Conservation (phyloP, 129 eudicot species). For the Arctium minus region DNA sequence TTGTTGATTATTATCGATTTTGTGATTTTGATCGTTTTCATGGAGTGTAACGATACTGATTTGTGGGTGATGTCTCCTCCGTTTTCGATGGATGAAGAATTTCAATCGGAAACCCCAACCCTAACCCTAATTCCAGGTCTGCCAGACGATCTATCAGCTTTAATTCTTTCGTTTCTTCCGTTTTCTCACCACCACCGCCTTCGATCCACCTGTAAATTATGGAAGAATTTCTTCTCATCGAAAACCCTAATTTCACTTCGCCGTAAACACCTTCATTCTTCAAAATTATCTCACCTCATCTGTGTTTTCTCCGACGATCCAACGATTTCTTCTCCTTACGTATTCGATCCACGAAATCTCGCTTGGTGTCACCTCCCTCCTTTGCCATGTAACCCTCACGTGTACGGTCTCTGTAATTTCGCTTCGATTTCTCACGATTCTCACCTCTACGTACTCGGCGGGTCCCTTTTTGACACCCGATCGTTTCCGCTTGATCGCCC, state of each 20-base stretch:
- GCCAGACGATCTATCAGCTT: slow-evolving; percentile 68
- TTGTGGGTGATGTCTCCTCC: slow-evolving; percentile 12
- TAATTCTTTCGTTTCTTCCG: slow-evolving; percentile 63
- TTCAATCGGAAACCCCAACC: slow-evolving; percentile 29
- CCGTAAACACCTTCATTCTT: slow-evolving; percentile 20
- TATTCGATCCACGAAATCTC: slow-evolving; percentile 65
- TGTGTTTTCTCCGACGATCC: slow-evolving; percentile 88
- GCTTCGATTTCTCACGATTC: slow-evolving; percentile 42
- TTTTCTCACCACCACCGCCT: slow-evolving; percentile 64
- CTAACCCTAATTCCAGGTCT: slow-evolving; percentile 77
- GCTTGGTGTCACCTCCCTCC: slow-evolving; percentile 78
- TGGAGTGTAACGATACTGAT: background rate
- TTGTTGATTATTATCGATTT: background rate
- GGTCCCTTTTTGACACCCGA: slow-evolving; percentile 80
- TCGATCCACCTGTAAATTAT: slow-evolving; percentile 57
- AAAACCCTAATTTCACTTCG: slow-evolving; percentile 52
- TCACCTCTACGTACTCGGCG: slow-evolving; percentile 67
- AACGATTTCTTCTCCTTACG: slow-evolving; percentile 50
- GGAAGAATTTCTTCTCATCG: slow-evolving; percentile 64
- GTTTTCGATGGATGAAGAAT: slow-evolving; percentile 10
- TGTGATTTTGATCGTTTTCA: slow-evolving; percentile 5
- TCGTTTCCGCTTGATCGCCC: slow-evolving; percentile 84
- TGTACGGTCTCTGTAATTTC: slow-evolving; percentile 76
- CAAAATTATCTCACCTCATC: slow-evolving; percentile 50
- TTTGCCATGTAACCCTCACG: slow-evolving; percentile 93